A percentile compares a stretch with the other conserved stretches of the same genome.
Conservation (phyloP, 1,139 yeast genomes). For the Candida sanyaensis region DNA sequence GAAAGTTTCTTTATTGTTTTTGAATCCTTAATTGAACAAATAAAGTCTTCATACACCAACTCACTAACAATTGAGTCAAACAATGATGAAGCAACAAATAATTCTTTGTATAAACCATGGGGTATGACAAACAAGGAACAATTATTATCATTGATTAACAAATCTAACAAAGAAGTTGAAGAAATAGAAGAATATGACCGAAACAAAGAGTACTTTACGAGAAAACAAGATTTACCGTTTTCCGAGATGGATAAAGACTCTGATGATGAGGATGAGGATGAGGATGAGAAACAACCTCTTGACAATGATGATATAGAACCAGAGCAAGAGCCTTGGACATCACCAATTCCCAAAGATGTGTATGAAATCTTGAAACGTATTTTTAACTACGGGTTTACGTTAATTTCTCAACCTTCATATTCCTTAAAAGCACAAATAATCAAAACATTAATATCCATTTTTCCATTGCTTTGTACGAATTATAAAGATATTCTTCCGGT, state of each 20-base stretch:
- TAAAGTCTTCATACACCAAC: constrained; percentile 39
- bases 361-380: constrained; percentile 64
- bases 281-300: constrained; percentile 29
- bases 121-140: constrained; percentile 46
- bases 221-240: constrained; percentile 37
- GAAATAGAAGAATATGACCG: constrained; percentile 30
- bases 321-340: constrained; percentile 50
- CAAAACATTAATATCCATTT: constrained; percentile 45
- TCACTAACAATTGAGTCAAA: constrained; percentile 5
- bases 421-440: constrained; percentile 58
- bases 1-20: constrained; percentile 77
- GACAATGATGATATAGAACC: constrained; percentile 24
- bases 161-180: constrained; percentile 28
- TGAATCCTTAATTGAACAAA: constrained; percentile 60
- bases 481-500: constrained; percentile 62
- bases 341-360: constrained; percentile 60
- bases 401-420: constrained; percentile 68
- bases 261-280: constrained; percentile 46
- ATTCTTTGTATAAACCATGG: constrained; percentile 51
- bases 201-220: constrained; percentile 34
- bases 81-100: constrained; percentile 10
- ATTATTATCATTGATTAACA: constrained; percentile 39
- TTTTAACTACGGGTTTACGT: constrained; percentile 66
- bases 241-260: constrained; percentile 31
- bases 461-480: constrained; percentile 68